Evolutionary conservation across 176 grass and related monocot genomes (phyloP).

Genomic region (Juncus inflexus): DNA sequence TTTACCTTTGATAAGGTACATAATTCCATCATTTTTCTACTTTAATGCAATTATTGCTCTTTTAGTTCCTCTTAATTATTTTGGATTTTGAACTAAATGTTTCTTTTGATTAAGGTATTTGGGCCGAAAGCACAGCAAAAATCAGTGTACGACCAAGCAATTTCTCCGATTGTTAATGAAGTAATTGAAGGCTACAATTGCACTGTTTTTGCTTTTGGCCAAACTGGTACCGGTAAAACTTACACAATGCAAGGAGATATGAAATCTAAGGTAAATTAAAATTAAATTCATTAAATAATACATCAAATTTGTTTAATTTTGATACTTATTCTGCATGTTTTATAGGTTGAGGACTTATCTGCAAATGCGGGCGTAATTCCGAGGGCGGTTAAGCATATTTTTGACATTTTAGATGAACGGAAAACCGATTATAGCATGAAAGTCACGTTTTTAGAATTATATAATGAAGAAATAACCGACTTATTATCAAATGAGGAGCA

Average conservation of each 20-base stretch:
- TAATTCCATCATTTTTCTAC: not conserved
- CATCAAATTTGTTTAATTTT: not conserved
- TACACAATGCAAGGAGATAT: conserved; percentile 88
- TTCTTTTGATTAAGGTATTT: conserved; percentile 56
- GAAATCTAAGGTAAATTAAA: conserved; percentile 51
- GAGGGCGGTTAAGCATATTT: conserved; percentile 76
- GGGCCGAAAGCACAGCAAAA: conserved; percentile 72
- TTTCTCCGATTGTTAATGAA: conserved; percentile 59
- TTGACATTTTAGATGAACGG: conserved; percentile 47
- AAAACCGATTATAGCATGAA: conserved; percentile 81
- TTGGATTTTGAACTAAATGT: conserved; percentile 6
- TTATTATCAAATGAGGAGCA: conserved; percentile 66
- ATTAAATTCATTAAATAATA: not conserved
- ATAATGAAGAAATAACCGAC: conserved; percentile 87
- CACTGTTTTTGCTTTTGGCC: conserved; percentile 87
- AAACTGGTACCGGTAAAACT: conserved; percentile 88
- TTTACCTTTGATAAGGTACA: conserved; percentile 83
- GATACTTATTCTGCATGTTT: not conserved
- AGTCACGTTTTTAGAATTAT: conserved; percentile 77
- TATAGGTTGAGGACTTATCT: conserved; percentile 41
- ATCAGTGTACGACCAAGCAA: conserved; percentile 52
- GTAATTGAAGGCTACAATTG: conserved; percentile 89
- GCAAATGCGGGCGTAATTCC: conserved; percentile 78
- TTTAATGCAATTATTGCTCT: conserved; percentile 20
- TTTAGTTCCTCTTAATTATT: conserved; percentile 12